phyloP scores from a whole-genome alignment of 352 stramenopile genomes.

The Phytophthora capsici region DNA sequence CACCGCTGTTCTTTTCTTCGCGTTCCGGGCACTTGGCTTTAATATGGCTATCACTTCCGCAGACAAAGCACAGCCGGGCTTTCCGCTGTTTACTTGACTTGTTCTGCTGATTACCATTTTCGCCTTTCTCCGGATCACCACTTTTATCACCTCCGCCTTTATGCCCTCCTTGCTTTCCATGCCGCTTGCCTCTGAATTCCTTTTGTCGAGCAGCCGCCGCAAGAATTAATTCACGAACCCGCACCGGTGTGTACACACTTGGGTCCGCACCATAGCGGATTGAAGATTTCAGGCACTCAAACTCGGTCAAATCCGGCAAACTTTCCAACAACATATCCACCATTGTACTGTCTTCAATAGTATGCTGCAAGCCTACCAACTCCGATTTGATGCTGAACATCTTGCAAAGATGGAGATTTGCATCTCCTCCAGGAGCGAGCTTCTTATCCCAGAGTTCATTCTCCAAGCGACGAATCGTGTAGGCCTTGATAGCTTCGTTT shows the following conservation, averaged over 20 bases:
- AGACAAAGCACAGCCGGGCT: neutral
- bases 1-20: neutral
- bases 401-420: conserved; percentile 2
- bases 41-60: neutral
- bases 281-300: conserved; percentile 9
- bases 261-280: conserved; percentile 7
- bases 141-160: neutral
- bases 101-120: neutral
- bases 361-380: conserved; percentile 2
- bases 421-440: neutral
- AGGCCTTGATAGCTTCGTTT: neutral
- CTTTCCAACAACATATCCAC: conserved; percentile 13
- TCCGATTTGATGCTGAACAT: neutral
- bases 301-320: neutral
- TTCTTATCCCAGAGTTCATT: neutral
- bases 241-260: conserved; percentile 1
- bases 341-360: conserved; percentile 7
- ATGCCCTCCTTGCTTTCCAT: neutral
- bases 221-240: conserved; percentile 1
- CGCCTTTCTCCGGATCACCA: conserved; percentile 3
- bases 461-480: too few relatives aligned
- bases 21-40: conserved; percentile 8
- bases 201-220: conserved; percentile 1
- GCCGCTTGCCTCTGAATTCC: neutral
- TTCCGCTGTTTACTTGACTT: neutral